Percentiles rank a stretch among this genome's conserved stretches.
These are phyloP conservation scores for Exophiala sp. DNA, from an alignment of 2,329 filamentous ascomycete genomes.

Conservation along the genomic window DNA sequence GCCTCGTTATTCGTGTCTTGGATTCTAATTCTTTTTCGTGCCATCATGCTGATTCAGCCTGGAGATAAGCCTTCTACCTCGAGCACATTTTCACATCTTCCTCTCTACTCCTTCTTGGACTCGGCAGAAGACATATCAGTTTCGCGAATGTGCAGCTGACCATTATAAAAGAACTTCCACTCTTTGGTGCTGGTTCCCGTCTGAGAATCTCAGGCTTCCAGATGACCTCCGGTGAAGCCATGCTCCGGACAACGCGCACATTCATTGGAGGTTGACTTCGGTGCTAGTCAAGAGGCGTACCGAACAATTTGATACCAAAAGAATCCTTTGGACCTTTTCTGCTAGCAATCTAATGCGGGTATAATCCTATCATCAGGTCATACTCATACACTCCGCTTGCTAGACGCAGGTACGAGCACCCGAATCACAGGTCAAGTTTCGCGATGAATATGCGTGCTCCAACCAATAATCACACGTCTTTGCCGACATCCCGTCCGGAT, in stretches of 20 bases:
- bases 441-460: not conserved
- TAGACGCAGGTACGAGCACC: not conserved
- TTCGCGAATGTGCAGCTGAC: no score
- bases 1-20: not conserved
- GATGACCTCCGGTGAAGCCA: not conserved
- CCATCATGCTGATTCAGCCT: conserved; percentile 6
- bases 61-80: no score
- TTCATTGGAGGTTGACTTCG: no score
- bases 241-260: no score
- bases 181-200: no score
- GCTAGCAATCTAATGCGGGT: not conserved
- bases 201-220: no score
- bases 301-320: no score
- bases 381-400: not conserved
- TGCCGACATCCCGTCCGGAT: not conserved
- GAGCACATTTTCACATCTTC: not conserved
- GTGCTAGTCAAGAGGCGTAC: no score
- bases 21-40: conserved; percentile 7
- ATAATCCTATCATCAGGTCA: not conserved
- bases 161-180: no score
- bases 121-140: no score
- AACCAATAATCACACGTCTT: conserved; percentile 3
- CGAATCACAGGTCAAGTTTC: conserved; percentile 16
- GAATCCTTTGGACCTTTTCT: not conserved
- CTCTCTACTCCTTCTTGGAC: not conserved